Base-by-base conservation (phyloP, 2,329 filamentous ascomycete species). In the Aphanocladium album region DNA sequence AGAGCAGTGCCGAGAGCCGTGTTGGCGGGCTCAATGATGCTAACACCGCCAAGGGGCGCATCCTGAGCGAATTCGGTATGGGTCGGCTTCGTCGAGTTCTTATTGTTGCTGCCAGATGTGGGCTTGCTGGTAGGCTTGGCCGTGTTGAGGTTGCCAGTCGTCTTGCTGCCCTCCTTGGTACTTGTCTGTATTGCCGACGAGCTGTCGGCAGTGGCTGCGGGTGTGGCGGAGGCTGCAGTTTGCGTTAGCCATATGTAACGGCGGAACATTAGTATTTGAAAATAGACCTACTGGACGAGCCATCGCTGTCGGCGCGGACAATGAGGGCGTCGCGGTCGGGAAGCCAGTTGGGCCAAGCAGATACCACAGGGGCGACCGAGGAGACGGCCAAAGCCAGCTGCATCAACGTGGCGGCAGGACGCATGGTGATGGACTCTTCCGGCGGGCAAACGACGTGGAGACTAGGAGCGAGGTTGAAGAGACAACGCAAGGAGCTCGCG, bases 261-360 rank as follows among this genome's bases (percentile, higher is more conserved):
- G 19, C 60, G 41, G 19, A 49, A 5, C 60, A 62, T 25, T 60
- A 58, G 23, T 64, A 49, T 21, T 62, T 61, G 54, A 54, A 65
- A 60, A 67, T 60, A 51, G 59, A 3, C 33, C 19, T 54, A 57
- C 37, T n/a, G 27, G 35, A 51, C 3, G 65, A 53, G 35, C 61
- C 62, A 33, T 65, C 70, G 49, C 73, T 71, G 63, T 81, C 75
- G 63, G 77, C 75, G 62, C 82, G 78, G 54, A 81, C 82, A 45
- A 86, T 73, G 39, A 88, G 69, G 16, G 79, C 69, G 64, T 85
- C 79, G 39, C 79, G 52, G 14, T 81, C 77, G 19, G 83, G 83
- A 41, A 86, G 72, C 79, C 80, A 85, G 63, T 71, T 73, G 21
- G 83, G 80, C 83, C 83, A 86, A 60, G 79, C 83, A 58, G 81